Conservation (phyloP, 768 basidiomycete genomes). For the Calvatia gigantea region DNA sequence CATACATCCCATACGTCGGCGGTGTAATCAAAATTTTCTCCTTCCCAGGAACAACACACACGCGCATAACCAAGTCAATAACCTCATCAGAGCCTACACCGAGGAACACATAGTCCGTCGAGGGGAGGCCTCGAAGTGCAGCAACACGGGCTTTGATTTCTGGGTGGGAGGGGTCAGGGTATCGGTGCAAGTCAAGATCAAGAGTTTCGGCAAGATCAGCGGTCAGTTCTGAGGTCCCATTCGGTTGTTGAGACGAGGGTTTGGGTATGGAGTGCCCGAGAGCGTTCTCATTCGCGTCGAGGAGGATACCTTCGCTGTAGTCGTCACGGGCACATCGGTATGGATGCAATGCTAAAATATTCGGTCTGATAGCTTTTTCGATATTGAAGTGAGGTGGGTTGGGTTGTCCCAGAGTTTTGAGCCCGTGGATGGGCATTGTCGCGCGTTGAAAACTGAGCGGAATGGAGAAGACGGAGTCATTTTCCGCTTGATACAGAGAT, state of each 20-base stretch:
- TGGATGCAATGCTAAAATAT: constrained; percentile 87
- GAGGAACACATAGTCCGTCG: constrained; percentile 72
- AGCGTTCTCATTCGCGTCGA: constrained; percentile 98
- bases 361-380: constrained; percentile 83
- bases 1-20: constrained; percentile 98
- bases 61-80: constrained; percentile 90
- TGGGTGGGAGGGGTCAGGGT: constrained; percentile 89
- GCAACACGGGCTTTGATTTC: constrained; percentile 76
- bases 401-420: constrained; percentile 28
- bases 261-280: constrained; percentile 75
- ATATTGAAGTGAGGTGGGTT: constrained; percentile 83
- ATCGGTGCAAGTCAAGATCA: constrained; percentile 72
- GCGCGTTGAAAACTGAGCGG: neutral
- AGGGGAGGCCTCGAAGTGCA: constrained; percentile 63
- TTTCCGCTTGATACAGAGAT: constrained; percentile 5
- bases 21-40: constrained; percentile 89
- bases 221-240: constrained; percentile 19
- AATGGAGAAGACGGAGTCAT: constrained; percentile 7
- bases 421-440: constrained; percentile 63
- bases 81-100: constrained; percentile 98
- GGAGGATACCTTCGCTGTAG: constrained; percentile 84
- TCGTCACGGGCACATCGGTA: constrained; percentile 97
- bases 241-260: neutral
- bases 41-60: constrained; percentile 73
- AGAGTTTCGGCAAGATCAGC: constrained; percentile 35